Base-by-base conservation (phyloP, 148 eudicot genomes). In the Pouteria glomerata region DNA sequence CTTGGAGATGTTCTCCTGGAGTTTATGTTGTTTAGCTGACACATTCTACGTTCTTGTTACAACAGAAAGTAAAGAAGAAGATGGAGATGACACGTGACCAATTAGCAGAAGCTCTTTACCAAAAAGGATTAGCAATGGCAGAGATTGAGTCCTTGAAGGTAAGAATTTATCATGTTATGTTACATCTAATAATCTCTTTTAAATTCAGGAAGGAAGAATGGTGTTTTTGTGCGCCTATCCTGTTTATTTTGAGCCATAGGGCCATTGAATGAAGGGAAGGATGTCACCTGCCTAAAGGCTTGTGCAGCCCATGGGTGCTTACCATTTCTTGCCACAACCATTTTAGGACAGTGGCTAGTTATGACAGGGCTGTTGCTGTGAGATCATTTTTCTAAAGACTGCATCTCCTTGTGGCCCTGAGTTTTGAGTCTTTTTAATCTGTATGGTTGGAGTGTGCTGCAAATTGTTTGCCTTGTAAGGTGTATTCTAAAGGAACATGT, bases 71-170 rank as follows among this genome's bases (percentile, higher is more conserved):
- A 52, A 95, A 87, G 84, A 95, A 85, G 89, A 80, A 85, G 78
- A 88, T 88, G 92, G 98, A 95, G 83, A 76, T 82, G 52, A 82
- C 87, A 12, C 91, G 97, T 57, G 96, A 95, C 80, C 93, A 91
- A 66, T 77, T 91, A 73, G 88, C 91, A 0, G 92, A 89, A 58
- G 93, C 97, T 39, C 90, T 95, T 33, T 95, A 91, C 81, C 96
- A 91, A 77, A 95, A 95, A 80, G 98, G 97, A 60, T 73, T 95
- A 56, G 97, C 98, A 68, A 61, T 95, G 55, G 85, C 83, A 63
- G 92, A 89, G 77, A 79, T 89, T 42, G 92, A 88, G 71, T 68
- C 81, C 29, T 60, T 86, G 60, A 91, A 89, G 96, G 98, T 91
- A 55, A 42, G 50, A 57, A 39, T 71, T 57, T 57, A 42, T 11